These are phyloP conservation scores for Moesziomyces sp. DNA, from an alignment of 1,284 basidiomycete species.

Conservation along the genomic window DNA sequence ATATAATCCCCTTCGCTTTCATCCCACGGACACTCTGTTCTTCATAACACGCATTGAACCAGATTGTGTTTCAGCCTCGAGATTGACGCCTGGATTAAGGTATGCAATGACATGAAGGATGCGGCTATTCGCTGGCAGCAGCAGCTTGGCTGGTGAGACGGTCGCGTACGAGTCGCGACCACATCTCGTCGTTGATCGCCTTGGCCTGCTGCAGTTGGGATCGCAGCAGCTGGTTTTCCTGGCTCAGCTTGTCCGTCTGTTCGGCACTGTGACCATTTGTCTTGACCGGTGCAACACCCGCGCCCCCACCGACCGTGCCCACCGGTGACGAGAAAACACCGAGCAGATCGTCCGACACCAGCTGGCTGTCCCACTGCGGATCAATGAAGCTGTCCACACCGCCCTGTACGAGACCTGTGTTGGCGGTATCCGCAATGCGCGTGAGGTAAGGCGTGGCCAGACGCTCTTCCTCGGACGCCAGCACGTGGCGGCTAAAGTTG, in stretches of 20 bases:
- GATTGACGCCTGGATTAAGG: not conserved
- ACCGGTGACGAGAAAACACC: not conserved
- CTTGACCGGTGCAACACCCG: not conserved
- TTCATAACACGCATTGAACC: slow-evolving; percentile 2
- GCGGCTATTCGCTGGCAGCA: slow-evolving; percentile 8
- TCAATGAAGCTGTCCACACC: slow-evolving; percentile 31
- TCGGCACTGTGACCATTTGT: slow-evolving; percentile 4
- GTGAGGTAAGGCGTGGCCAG: slow-evolving; percentile 25
- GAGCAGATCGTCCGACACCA: slow-evolving; percentile 22
- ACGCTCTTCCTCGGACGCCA: slow-evolving; percentile 37
- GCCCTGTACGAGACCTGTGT: slow-evolving; percentile 4
- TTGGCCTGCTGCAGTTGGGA: slow-evolving; percentile 56
- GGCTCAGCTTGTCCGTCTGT: slow-evolving; percentile 16
- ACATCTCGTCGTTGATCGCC: slow-evolving; percentile 60
- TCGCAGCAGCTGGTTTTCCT: slow-evolving; percentile 39
- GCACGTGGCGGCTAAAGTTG: slow-evolving; percentile 33
- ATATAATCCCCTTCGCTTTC: slow-evolving; percentile 20
- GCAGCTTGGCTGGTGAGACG: slow-evolving; percentile 22
- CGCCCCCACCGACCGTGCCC: not conserved
- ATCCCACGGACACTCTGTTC: slow-evolving; percentile 29
- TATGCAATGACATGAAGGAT: not conserved
- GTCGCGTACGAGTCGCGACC: slow-evolving; percentile 47
- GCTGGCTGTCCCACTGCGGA: slow-evolving; percentile 36
- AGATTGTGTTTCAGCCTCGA: not conserved
- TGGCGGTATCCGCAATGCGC: slow-evolving; percentile 23